Conservation (phyloP, 768 basidiomycete genomes). For the Naematelia aurantialba region DNA sequence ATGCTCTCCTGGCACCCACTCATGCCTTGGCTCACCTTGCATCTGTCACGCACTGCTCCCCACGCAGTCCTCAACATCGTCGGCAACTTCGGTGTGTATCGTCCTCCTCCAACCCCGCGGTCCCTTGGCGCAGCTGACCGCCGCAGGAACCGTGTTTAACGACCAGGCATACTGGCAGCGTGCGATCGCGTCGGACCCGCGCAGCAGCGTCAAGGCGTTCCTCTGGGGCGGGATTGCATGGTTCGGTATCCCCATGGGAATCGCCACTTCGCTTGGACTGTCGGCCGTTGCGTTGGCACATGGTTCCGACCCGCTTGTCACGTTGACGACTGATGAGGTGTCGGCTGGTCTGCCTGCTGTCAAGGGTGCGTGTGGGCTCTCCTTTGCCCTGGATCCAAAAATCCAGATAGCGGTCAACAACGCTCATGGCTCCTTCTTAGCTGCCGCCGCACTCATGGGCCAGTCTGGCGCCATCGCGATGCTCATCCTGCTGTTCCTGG, state of each 20-base stretch:
- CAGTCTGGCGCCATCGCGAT: conserved; percentile 73
- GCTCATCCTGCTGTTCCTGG: conserved; percentile 73
- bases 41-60: not conserved
- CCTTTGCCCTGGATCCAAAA: not conserved
- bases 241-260: conserved; percentile 75
- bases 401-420: not conserved
- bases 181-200: conserved; percentile 80
- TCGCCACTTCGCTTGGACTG: conserved; percentile 83
- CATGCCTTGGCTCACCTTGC: not conserved
- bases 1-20: not conserved
- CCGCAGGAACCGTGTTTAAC: conserved; percentile 52
- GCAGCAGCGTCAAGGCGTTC: conserved; percentile 84
- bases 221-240: conserved; percentile 83
- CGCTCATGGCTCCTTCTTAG: conserved; percentile 30
- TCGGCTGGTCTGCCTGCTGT: conserved; percentile 76
- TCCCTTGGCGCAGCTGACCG: not conserved
- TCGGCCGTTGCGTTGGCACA: conserved; percentile 72
- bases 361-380: conserved; percentile 36
- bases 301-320: conserved; percentile 54
- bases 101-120: not conserved
- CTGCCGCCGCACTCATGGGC: conserved; percentile 76
- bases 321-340: conserved; percentile 62
- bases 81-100: conserved; percentile 63
- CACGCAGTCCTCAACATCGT: conserved; percentile 69
- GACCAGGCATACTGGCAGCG: conserved; percentile 81